phyloP scores from a whole-genome alignment of 2,329 filamentous ascomycete species.

The Zarea fungicola region DNA sequence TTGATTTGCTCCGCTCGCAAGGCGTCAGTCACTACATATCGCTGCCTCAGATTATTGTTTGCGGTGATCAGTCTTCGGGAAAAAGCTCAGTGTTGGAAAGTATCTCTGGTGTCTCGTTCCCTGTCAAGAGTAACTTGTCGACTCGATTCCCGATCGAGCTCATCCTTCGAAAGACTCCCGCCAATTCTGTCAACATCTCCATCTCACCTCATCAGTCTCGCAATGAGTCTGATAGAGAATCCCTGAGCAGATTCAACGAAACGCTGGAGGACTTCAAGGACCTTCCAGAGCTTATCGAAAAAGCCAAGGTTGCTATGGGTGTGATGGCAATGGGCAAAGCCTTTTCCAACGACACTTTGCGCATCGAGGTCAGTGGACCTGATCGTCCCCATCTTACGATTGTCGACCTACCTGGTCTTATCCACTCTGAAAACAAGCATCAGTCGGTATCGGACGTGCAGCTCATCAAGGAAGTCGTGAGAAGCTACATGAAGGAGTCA shows the following conservation, averaged over 20 bases:
- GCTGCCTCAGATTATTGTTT: conserved; percentile 47
- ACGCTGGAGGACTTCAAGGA: conserved; percentile 28
- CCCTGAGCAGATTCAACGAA: conserved; percentile 16
- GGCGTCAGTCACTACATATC: conserved; percentile 31
- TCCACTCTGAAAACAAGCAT: conserved; percentile 30
- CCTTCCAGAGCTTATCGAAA: conserved; percentile 41
- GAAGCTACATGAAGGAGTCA: conserved; percentile 34
- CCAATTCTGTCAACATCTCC: conserved; percentile 18
- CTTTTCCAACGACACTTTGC: conserved; percentile 21
- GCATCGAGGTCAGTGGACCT: conserved; percentile 20
- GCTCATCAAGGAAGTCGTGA: conserved; percentile 31
- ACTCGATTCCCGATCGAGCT: conserved; percentile 53
- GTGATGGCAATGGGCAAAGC: conserved; percentile 17
- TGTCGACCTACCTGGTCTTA: conserved; percentile 43
- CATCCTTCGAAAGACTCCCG: conserved; percentile 33
- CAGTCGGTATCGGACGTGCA: conserved; percentile 29
- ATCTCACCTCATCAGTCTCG: conserved; percentile 18
- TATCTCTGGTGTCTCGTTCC: conserved; percentile 50
- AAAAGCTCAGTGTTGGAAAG: conserved; percentile 56
- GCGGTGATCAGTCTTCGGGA: conserved; percentile 49
- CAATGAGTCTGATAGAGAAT: not conserved
- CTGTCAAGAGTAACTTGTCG: conserved; percentile 45
- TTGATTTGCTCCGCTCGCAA: conserved; percentile 31
- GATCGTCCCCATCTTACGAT: conserved; percentile 35
- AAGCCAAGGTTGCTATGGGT: conserved; percentile 44